Evolutionary conservation across 345 rosid species (phyloP), one percentile per base, ranked within the genome.

Genomic region (Syzygium oleosum): DNA sequence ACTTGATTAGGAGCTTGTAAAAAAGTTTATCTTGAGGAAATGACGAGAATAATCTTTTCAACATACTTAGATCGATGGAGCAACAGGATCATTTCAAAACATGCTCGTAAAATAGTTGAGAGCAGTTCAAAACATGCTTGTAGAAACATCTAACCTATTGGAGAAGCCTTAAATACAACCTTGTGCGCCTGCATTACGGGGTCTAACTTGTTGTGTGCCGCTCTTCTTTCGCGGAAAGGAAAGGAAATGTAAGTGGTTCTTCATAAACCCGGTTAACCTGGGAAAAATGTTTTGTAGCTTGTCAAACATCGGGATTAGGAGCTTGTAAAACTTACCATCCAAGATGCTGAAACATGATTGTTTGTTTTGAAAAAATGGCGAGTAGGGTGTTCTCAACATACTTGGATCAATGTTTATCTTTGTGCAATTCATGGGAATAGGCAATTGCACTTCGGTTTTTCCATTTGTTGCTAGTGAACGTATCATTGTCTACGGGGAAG

Each of bases 171-270:
- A 51, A 84, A 21, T 91, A 91, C 84, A 91, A 94, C 78, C 86
- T 94, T 85, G 84, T 85, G 16, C 93, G 95, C 34, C 53, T 93
- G 80, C 87, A 87, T 89, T 77, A 52, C 85, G 59, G 43, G 52
- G 8, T 84, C 90, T 51, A 88, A 92, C 84, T 2, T 94, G 31
- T 46, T 94, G 19, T 91, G 90, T 61, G 96, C 95, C 43, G 46
- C 84, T 38, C 85, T 93, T 68, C 93, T 92, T 59, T 94, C 94
- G 97, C 87, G 93, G 84, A 88, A 89, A 87, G 96, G 94, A 55
- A 85, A 88, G 73, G 85, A 91, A 87, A 90, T 93, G 95, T 95
- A 43, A 54, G 94, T 89, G 52, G 12, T 4, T 85, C n/a, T 34
- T 85, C 34, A 59, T 34, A 6, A 61, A 5, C 85, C 38, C 6